Evolutionary conservation across 305 asterid species (phyloP), one percentile per base, ranked within the genome.

Genomic region (Solanum hybrid): DNA sequence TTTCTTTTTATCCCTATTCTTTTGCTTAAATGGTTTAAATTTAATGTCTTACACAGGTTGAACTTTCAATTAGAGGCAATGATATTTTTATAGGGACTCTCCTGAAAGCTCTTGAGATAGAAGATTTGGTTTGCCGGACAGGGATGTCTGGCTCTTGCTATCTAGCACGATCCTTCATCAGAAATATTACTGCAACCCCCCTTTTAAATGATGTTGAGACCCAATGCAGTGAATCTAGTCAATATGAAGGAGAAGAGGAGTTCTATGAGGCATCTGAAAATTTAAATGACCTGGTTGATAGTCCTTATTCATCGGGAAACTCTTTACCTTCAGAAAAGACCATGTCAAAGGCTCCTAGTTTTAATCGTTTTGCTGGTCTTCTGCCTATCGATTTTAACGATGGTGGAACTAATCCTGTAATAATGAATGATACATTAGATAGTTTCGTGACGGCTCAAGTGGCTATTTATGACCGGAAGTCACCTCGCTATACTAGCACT

Each of bases 371-470:
- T 87, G 89, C 94, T 90, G 97, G 96, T 89, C 89, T 97, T 80
- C 96, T 97, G 89, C 99, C 99, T 79, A 76, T 88, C 35, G 95
- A 93, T 86, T 89, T 89, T 83, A 67, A 89, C 79, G 91, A 93
- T 86, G 73, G 92, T 92, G 98, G 94, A 92, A 91, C 90, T 92
- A 93, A 94, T 91, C 89, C 93, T 61, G 40, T 83, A 74, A 95
- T 93, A 81, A 92, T 89, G 89, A 92, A 92, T 90, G 94, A 92
- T 88, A 92, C 96, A 86, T 90, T 95, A 84, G 95, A 95, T 93
- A 97, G 97, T 93, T 97, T 97, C 91, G 99, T 97, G 92, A 96
- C 95, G 92, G 98, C 99, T 91, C 99, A 97, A 92, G 94, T 96
- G 57, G 91, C 95, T 84, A 91, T 96, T 88, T 92, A 93, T 87